Evolutionary conservation across 768 basidiomycete genomes (phyloP).

Genomic region (Suillus alpinus): DNA sequence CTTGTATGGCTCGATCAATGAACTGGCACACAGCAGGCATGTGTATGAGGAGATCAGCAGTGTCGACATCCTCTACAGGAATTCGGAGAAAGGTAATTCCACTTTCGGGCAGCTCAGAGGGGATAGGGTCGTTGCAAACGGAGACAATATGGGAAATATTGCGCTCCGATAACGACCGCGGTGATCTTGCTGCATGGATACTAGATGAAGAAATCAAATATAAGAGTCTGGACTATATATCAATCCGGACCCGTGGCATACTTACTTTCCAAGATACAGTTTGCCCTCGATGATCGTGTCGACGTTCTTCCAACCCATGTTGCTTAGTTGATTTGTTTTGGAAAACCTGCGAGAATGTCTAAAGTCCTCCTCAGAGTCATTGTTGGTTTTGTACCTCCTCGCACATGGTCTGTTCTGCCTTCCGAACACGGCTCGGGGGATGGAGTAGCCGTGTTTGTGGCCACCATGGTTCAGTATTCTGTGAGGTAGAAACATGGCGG

Average conservation of each 20-base stretch:
- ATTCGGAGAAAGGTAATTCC: constrained; percentile 71
- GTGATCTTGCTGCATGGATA: constrained; percentile 66
- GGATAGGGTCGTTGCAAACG: constrained; percentile 70
- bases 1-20: constrained; percentile 57
- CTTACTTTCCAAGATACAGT: constrained; percentile 76
- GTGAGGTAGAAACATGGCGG: constrained; percentile 25
- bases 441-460: constrained; percentile 27
- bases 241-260: constrained; percentile 24
- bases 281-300: constrained; percentile 61
- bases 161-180: constrained; percentile 68
- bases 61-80: constrained; percentile 65
- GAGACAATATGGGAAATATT: constrained; percentile 79
- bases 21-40: constrained; percentile 65
- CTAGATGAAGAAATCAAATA: constrained; percentile 34
- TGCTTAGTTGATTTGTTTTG: constrained; percentile 17
- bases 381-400: constrained; percentile 34
- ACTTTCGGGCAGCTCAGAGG: constrained; percentile 67
- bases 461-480: constrained; percentile 16
- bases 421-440: constrained; percentile 27
- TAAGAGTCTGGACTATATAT: constrained; percentile 4
- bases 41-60: constrained; percentile 64
- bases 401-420: constrained; percentile 13
- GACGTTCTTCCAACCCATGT: constrained; percentile 61
- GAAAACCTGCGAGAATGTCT: constrained; percentile 29
- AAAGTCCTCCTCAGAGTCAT: constrained; percentile 18